Evolutionary conservation across 2,329 filamentous ascomycete species (phyloP).

Genomic region (Diaporthe humulicola): DNA sequence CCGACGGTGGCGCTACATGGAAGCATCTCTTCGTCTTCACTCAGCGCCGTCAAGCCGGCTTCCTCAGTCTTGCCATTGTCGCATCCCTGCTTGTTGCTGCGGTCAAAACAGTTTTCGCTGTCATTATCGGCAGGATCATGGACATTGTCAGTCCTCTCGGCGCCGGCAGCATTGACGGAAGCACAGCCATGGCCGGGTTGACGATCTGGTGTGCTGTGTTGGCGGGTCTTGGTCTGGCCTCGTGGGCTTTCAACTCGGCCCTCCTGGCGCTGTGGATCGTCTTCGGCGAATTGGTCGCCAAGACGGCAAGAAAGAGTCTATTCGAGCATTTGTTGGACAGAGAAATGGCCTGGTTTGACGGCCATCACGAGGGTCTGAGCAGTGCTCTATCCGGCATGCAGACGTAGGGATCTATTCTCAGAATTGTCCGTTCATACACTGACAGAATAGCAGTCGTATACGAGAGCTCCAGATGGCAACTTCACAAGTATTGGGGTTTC

Average conservation of each 20-base stretch:
- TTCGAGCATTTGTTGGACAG: conserved; percentile 79
- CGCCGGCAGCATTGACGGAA: conserved; percentile 60
- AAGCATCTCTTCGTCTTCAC: conserved; percentile 79
- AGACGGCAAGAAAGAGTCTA: conserved; percentile 71
- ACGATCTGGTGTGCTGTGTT: conserved; percentile 74
- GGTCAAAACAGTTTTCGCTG: conserved; percentile 73
- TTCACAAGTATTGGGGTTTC: conserved; percentile 82
- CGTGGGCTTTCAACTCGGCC: conserved; percentile 75
- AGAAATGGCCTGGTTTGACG: conserved; percentile 87
- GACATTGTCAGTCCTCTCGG: conserved; percentile 77
- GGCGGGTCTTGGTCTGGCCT: conserved; percentile 71
- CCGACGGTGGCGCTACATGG: conserved; percentile 41
- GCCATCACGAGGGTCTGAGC: conserved; percentile 76
- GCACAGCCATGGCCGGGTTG: conserved; percentile 67
- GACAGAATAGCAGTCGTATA: conserved; percentile 73
- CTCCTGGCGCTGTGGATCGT: conserved; percentile 80
- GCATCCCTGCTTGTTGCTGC: conserved; percentile 72
- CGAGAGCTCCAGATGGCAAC: conserved; percentile 85
- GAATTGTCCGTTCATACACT: neutral
- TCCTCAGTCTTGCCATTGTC: conserved; percentile 67
- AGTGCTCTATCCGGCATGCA: conserved; percentile 80
- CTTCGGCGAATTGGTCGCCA: conserved; percentile 86
- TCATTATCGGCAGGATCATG: conserved; percentile 83
- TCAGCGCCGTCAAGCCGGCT: conserved; percentile 67
- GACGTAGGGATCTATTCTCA: conserved; percentile 66